Evolutionary conservation across 805 yeast species (phyloP).

Genomic region (Candida fluviatilis): DNA sequence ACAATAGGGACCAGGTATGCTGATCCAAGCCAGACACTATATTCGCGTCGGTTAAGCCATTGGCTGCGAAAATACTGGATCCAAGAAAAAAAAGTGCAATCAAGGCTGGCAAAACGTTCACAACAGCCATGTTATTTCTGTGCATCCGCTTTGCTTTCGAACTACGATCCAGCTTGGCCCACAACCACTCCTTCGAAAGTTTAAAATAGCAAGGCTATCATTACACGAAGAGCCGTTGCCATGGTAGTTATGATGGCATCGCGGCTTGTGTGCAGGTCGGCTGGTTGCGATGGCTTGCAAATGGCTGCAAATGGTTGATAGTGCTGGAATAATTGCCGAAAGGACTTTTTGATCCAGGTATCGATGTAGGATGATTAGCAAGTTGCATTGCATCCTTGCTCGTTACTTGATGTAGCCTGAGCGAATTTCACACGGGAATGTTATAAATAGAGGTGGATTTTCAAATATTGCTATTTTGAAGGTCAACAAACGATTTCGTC

Average conservation of each 20-base stretch:
- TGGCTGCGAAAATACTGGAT: neutral
- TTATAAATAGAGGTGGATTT: neutral
- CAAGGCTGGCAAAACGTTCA: neutral
- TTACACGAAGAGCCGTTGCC: too few species aligned
- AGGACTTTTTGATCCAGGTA: neutral
- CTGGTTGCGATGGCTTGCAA: neutral
- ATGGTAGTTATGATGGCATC: too few species aligned
- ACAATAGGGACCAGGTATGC: conserved; percentile 37
- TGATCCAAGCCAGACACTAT: conserved; percentile 14
- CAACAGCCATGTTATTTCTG: too few species aligned
- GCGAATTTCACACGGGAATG: neutral
- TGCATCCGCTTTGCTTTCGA: too few species aligned
- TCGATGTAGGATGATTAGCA: too few species aligned
- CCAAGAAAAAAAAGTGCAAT: neutral
- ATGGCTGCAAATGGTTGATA: neutral
- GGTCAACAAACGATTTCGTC: too few species aligned
- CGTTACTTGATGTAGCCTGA: too few species aligned
- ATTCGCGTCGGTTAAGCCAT: conserved; percentile 2
- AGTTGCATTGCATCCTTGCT: too few species aligned
- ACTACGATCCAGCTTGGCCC: neutral
- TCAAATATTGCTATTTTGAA: too few species aligned
- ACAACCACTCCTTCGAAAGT: neutral
- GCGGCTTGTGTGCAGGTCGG: neutral
- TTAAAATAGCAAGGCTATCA: too few species aligned
- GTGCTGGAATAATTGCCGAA: neutral